These are phyloP conservation scores for Quercus agrifolia DNA, from an alignment of 306 rosid genomes.

Conservation along the genomic window DNA sequence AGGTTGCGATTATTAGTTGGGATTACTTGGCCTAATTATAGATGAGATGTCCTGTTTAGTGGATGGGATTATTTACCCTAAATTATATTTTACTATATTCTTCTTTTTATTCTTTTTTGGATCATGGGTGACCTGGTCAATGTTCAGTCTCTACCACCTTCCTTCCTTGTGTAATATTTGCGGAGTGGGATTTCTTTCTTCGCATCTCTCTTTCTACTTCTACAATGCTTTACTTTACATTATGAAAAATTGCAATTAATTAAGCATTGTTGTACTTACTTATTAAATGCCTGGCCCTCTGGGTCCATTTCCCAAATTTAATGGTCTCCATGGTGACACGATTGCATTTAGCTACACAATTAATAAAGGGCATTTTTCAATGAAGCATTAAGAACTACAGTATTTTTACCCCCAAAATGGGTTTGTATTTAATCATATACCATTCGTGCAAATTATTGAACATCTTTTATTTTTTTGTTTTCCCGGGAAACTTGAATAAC, in stretches of 20 bases:
- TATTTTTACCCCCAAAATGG: too few relatives aligned
- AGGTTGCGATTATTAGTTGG: conserved; percentile 3
- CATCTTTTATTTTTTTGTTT: background rate
- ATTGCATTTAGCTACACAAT: too few relatives aligned
- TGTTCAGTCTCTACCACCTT: background rate
- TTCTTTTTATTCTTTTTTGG: background rate
- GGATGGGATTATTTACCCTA: background rate
- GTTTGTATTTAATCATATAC: too few relatives aligned
- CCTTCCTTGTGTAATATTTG: background rate
- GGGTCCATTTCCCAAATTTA: too few relatives aligned
- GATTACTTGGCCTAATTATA: conserved; percentile 5
- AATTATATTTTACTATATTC: background rate
- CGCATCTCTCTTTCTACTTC: background rate
- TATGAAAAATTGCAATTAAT: too few relatives aligned
- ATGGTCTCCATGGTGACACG: too few relatives aligned
- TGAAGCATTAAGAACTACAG: too few relatives aligned
- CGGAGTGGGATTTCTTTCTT: background rate
- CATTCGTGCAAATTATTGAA: background rate
- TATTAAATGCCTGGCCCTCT: too few relatives aligned
- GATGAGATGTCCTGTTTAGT: conserved; percentile 22
- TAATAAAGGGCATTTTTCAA: too few relatives aligned
- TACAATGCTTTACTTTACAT: too few relatives aligned
- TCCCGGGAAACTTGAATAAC: background rate
- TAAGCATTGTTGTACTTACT: too few relatives aligned
- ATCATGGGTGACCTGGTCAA: conserved; percentile 1